phyloP scores from a whole-genome alignment of 306 rosid genomes.

The Rosa rugosa region DNA sequence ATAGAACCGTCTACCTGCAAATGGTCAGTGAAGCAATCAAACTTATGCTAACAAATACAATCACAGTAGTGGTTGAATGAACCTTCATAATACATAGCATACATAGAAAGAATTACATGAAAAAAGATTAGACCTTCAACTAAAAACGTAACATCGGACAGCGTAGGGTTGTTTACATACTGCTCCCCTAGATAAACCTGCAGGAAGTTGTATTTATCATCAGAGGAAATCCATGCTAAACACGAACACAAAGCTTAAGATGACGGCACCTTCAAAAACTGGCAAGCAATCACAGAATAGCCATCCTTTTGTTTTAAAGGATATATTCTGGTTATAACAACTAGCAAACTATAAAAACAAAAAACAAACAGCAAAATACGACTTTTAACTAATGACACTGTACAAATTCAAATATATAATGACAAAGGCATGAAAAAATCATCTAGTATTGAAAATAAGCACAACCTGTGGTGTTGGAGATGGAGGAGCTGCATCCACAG shows the following conservation, averaged over 20 bases:
- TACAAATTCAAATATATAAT: neutral
- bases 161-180: constrained; percentile 74
- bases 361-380: neutral
- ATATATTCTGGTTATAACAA: neutral
- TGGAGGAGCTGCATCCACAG: constrained; percentile 92
- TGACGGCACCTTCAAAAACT: neutral
- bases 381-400: neutral
- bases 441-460: constrained; percentile 1
- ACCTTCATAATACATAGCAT: neutral
- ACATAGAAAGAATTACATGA: neutral
- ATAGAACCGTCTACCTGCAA: constrained; percentile 85
- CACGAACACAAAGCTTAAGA: constrained; percentile 9
- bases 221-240: constrained; percentile 13
- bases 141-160: constrained; percentile 90
- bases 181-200: constrained; percentile 97
- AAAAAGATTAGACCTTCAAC: constrained; percentile 76
- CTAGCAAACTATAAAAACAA: neutral
- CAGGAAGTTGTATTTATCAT: constrained; percentile 33
- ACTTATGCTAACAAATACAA: constrained; percentile 11
- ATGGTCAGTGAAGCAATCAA: constrained; percentile 20
- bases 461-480: constrained; percentile 96
- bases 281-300: neutral
- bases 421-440: neutral
- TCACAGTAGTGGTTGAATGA: neutral
- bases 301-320: neutral